Evolutionary conservation across 352 stramenopile genomes (phyloP), one percentile per base, ranked within the genome.

Genomic region (Globisporangium ultimum): DNA sequence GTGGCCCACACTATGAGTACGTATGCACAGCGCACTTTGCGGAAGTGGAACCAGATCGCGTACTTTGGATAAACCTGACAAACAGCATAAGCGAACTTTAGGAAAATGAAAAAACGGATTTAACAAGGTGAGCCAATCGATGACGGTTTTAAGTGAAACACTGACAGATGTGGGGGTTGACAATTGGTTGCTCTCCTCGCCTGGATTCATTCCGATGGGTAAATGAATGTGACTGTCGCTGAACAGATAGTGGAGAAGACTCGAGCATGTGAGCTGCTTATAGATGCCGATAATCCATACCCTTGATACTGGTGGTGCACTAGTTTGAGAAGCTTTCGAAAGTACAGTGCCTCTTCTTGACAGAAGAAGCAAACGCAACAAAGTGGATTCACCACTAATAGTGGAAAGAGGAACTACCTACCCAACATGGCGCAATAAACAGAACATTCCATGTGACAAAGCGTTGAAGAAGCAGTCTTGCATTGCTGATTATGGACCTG

Each of bases 241-340:
- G n/a, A n/a, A n/a, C n/a, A n/a, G 24, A 2, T 32, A 32, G 5
- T 32, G 24, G 24, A 32, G 24, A 32, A 32, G 24, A 2, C 24
- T 32, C 24, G 24, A 32, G 24, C 24, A 32, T 32, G 24, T 10
- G 14, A 22, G 22, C 14, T 11, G 17, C 17, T 43, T 24, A 22
- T 17, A 22, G 3, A n/a, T 22, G 43, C 14, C 13, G 43, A 53
- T 41, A 53, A 41, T 53, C 22, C 41, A 53, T 53, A 41, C 48
- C 48, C 48, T 10, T 22, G 48, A 21, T 18, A 21, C 24, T 22
- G 22, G 48, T 32, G 48, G 20, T 32, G 48, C 48, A 53, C 14
- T 21, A 53, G 36, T 12, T 15, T 2, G 5, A 32, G 24, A 2
- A 2, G 5, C 24, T 32, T 32, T 32, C 24, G n/a, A n/a, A n/a